A percentile compares a stretch with the other conserved stretches of the same genome.
Evolutionary conservation across 2,329 filamentous ascomycete genomes (phyloP).

Genomic region (Fusarium sp.): DNA sequence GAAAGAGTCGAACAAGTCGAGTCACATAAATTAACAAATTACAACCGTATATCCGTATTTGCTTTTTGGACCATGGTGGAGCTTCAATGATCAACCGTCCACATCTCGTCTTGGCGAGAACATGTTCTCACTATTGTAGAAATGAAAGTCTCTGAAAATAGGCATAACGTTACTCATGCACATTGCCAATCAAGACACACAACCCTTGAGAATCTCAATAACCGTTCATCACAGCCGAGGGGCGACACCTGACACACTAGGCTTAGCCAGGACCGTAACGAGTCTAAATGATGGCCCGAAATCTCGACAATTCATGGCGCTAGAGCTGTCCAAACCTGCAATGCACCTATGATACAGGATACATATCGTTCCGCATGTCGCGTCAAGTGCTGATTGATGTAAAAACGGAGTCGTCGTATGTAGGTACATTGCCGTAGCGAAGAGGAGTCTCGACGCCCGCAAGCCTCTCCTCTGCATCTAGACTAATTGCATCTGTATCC

Average conservation of each 20-base stretch:
- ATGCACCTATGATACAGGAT: neutral
- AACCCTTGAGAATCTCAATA: conserved; percentile 5
- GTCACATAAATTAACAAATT: neutral
- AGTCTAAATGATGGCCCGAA: conserved; percentile 7
- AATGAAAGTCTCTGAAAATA: conserved; percentile 2
- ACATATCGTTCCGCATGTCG: conserved; percentile 11
- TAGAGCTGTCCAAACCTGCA: conserved; percentile 3
- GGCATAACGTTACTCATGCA: neutral
- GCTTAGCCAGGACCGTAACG: conserved; percentile 16
- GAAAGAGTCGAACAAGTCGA: neutral
- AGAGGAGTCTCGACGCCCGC: conserved; percentile 8
- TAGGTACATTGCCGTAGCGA: neutral
- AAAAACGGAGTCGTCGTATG: neutral
- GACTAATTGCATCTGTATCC: neutral
- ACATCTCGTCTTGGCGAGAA: conserved; percentile 19
- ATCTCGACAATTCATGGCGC: conserved; percentile 20
- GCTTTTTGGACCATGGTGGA: conserved; percentile 8
- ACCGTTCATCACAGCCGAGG: conserved; percentile 18
- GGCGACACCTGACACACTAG: conserved; percentile 31
- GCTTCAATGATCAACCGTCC: neutral
- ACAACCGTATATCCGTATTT: neutral
- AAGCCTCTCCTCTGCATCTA: conserved; percentile 4
- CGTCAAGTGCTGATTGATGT: conserved; percentile 15
- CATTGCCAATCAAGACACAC: conserved; percentile 8
- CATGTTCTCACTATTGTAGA: neutral